phyloP scores from a whole-genome alignment of 2,329 filamentous ascomycete genomes.

The Teratosphaeria destructans region DNA sequence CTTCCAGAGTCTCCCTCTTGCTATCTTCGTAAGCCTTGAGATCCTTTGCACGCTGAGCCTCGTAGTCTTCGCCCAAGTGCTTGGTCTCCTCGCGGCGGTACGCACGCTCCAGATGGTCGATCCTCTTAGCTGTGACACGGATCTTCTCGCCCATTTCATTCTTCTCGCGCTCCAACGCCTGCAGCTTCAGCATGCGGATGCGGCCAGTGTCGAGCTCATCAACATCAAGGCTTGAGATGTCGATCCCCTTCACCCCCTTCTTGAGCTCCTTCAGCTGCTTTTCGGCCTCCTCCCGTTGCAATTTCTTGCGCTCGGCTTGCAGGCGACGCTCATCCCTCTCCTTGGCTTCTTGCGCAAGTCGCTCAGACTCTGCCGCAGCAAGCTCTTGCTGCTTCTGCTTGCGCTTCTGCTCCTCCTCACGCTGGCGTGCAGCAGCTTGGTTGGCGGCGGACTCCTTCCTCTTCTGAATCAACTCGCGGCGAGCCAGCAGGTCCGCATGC shows the following conservation, averaged over 20 bases:
- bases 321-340: conserved; percentile 80
- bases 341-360: conserved; percentile 83
- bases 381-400: conserved; percentile 76
- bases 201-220: conserved; percentile 50
- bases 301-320: conserved; percentile 73
- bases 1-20: conserved; percentile 67
- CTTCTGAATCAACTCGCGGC: conserved; percentile 87
- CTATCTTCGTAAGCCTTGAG: conserved; percentile 67
- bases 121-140: conserved; percentile 83
- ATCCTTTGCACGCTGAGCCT: conserved; percentile 69
- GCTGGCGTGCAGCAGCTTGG: conserved; percentile 76
- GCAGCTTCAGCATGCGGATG: conserved; percentile 87
- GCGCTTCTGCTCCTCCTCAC: conserved; percentile 82
- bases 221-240: conserved; percentile 78
- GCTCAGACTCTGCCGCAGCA: conserved; percentile 79
- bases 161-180: conserved; percentile 95
- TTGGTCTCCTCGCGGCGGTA: conserved; percentile 93
- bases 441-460: conserved; percentile 94
- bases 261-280: conserved; percentile 94
- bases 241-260: conserved; percentile 72
- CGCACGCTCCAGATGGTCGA: conserved; percentile 93
- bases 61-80: conserved; percentile 79
- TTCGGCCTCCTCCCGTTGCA: conserved; percentile 48
- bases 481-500: conserved; percentile 71
- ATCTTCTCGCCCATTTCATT: conserved; percentile 87